Evolutionary conservation across 2,329 filamentous ascomycete genomes (phyloP).

Genomic region (Monosporascus sp.): DNA sequence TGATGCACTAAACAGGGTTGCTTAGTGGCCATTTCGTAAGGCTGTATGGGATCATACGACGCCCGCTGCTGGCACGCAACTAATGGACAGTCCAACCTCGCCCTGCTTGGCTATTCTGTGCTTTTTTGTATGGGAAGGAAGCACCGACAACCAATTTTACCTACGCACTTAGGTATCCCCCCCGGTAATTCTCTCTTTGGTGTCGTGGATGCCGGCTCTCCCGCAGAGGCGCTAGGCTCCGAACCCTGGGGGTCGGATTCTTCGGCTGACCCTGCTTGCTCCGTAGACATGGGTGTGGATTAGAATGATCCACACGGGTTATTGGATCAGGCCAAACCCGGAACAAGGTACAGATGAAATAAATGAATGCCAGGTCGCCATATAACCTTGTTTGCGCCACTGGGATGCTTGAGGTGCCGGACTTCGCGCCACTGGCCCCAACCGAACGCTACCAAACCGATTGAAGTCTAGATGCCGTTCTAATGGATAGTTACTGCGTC

Average conservation of each 20-base stretch:
- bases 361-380: constrained; percentile 9
- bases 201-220: too few species aligned
- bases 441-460: constrained; percentile 9
- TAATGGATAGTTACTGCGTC: constrained; percentile 8
- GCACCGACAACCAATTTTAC: background rate
- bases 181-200: background rate
- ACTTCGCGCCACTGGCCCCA: constrained; percentile 12
- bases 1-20: background rate
- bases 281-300: background rate
- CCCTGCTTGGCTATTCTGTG: background rate
- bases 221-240: too few species aligned
- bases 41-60: background rate
- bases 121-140: background rate
- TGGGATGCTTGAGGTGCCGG: constrained; percentile 8
- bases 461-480: constrained; percentile 16
- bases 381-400: constrained; percentile 21
- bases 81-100: background rate
- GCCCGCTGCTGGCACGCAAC: background rate
- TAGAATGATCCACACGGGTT: too few species aligned
- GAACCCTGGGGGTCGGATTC: too few species aligned
- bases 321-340: background rate
- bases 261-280: background rate
- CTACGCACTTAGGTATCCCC: too few species aligned
- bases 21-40: background rate
- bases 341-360: background rate